These are phyloP conservation scores for Globisporangium nodosum DNA, from an alignment of 352 stramenopile genomes.

Conservation along the genomic window DNA sequence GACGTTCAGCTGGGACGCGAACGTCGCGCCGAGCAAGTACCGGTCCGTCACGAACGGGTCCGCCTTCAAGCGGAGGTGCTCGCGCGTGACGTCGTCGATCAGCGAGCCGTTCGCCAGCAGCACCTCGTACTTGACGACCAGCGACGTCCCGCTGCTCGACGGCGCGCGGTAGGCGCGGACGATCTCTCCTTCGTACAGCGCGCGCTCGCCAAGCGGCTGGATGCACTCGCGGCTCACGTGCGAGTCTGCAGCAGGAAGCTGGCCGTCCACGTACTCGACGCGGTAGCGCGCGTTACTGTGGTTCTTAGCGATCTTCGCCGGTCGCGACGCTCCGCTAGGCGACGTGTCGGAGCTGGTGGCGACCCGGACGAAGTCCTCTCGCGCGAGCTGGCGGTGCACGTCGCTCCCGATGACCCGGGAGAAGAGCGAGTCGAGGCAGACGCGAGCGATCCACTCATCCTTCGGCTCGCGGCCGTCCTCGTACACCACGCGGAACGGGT, in stretches of 20 bases:
- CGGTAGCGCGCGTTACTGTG: constrained; percentile 47
- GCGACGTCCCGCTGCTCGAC: not conserved
- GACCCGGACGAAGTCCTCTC: constrained; percentile 46
- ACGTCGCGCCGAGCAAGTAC: constrained; percentile 32
- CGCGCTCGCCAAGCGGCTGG: constrained; percentile 17
- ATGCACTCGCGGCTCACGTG: constrained; percentile 32
- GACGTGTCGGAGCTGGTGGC: not conserved
- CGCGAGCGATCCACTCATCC: constrained; percentile 25
- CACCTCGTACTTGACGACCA: constrained; percentile 19
- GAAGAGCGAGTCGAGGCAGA: constrained; percentile 35
- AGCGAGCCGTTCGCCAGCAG: constrained; percentile 34
- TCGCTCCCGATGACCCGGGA: constrained; percentile 18
- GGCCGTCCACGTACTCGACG: constrained; percentile 38
- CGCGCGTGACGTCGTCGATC: constrained; percentile 22
- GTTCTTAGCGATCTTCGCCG: constrained; percentile 29
- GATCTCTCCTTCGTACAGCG: constrained; percentile 30
- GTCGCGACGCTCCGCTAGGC: constrained; percentile 7
- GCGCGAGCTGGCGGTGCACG: constrained; percentile 26
- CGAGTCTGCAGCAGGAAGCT: constrained; percentile 15
- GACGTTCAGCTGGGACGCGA: constrained; percentile 18
- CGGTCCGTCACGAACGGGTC: constrained; percentile 38
- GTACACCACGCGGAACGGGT: constrained; percentile 30
- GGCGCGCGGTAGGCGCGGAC: constrained; percentile 14
- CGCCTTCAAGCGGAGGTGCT: constrained; percentile 28
- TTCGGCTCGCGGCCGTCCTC: constrained; percentile 19